These are phyloP conservation scores for Penicillium mononematosum DNA, from an alignment of 495 filamentous ascomycete genomes.

Conservation along the genomic window DNA sequence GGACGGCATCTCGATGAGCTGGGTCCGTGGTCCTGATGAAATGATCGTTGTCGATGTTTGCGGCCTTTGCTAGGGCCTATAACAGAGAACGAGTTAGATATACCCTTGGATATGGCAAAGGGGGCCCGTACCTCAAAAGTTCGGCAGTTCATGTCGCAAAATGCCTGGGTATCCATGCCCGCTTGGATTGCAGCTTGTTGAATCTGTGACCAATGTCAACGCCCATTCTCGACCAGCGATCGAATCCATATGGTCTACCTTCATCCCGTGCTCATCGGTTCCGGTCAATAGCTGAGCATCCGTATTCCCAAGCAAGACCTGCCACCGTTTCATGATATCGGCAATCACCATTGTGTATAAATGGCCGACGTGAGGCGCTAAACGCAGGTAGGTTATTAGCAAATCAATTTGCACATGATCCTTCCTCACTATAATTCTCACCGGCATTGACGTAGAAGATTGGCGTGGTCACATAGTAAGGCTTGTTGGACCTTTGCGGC, in stretches of 20 bases:
- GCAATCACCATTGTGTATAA: constrained; percentile 88
- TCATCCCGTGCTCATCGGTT: constrained; percentile 98
- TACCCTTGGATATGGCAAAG: not conserved
- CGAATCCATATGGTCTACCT: constrained; percentile 42
- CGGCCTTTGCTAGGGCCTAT: constrained; percentile 63
- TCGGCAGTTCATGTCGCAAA: constrained; percentile 58
- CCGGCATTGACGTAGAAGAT: constrained; percentile 99
- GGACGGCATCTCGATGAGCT: constrained; percentile 79
- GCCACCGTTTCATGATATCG: constrained; percentile 92
- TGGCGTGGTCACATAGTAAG: constrained; percentile 92
- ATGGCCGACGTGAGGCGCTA: constrained; percentile 92
- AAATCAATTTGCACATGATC: not conserved
- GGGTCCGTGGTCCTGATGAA: constrained; percentile 90
- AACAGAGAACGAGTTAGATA: not conserved
- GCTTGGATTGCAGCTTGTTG: constrained; percentile 76
- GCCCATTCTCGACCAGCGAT: not conserved
- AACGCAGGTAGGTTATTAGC: constrained; percentile 18
- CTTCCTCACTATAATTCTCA: constrained; percentile 35
- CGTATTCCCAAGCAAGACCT: constrained; percentile 64
- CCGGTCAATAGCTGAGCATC: constrained; percentile 79
- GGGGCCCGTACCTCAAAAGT: constrained; percentile 43
- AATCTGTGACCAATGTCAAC: constrained; percentile 51
- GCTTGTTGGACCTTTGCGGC: constrained; percentile 56
- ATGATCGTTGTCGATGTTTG: constrained; percentile 69
- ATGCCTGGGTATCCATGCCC: constrained; percentile 58